Base-by-base conservation (phyloP, 306 rosid genomes). In the Citrullus mucosospermus region DNA sequence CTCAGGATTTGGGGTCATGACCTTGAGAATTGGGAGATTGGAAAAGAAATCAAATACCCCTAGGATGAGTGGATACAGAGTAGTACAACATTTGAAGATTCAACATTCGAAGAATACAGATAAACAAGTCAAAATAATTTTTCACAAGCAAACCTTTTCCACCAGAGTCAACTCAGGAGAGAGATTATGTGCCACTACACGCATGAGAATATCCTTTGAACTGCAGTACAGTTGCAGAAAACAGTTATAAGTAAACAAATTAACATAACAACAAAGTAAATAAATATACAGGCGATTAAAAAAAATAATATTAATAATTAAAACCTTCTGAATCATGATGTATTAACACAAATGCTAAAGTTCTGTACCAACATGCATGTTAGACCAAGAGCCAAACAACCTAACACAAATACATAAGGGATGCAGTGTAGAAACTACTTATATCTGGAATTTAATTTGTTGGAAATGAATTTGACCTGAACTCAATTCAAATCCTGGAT, bases 131-230 rank as follows among this genome's bases (percentile, higher is more conserved):
- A 72, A 51, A n/a, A 30, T 13, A 18, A 25, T 18, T 38, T 63
- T 63, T 4, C 16, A 39, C 48, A 22, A 28, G 32, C 59, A 79
- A 79, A 86, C 89, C 87, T 86, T 95, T 91, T 95, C 98, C 72
- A 92, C 97, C 63, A 92, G 88, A 81, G 97, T 92, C 88, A 95
- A 85, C 78, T 92, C 97, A 28, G 98, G 98, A 60, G 96, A 92
- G 81, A 92, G 86, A 86, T 88, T 92, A 80, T 85, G 93, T 25
- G 98, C 93, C 81, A 92, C 96, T 43, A 92, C 92, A 78, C 98
- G 92, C 98, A 95, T 85, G 71, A 95, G 93, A 76, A 95, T 91
- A 81, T 95, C 98, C 89, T 88, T 95, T 65, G 98, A 92, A 55
- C 98, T 95, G 90, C 88, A 87, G 72, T 74, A 66, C 56, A 86